Evolutionary conservation across 176 grass and related monocot species (phyloP).

Genomic region (Pontederia paniculata): DNA sequence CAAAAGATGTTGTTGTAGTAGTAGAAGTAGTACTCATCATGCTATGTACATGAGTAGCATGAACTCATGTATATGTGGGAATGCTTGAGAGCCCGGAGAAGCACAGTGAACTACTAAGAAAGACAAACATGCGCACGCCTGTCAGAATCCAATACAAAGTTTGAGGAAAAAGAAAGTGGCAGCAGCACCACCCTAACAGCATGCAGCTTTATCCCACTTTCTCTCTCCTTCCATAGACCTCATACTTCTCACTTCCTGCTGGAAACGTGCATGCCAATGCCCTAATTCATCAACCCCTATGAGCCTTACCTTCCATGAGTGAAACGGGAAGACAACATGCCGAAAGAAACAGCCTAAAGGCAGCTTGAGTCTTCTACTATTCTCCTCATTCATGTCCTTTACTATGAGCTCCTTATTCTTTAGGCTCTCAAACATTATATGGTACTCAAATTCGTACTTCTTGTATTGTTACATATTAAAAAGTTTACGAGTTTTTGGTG

Average conservation of each 20-base stretch:
- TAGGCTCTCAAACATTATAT: too few species aligned
- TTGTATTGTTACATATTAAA: too few species aligned
- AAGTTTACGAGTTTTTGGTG: too few species aligned
- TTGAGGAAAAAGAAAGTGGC: slow-evolving; percentile 3
- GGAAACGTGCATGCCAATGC: slow-evolving; percentile 2
- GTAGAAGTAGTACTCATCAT: too few species aligned
- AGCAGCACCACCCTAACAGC: slow-evolving; percentile 6
- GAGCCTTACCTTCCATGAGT: background rate
- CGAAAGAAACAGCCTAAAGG: background rate
- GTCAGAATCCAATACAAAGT: slow-evolving; percentile 29
- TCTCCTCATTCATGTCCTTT: too few species aligned
- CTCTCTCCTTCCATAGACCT: background rate
- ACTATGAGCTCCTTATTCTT: too few species aligned
- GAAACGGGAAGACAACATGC: background rate
- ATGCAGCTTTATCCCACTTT: slow-evolving; percentile 23
- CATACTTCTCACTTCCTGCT: background rate
- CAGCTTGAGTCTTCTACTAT: too few species aligned
- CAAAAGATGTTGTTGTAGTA: too few species aligned
- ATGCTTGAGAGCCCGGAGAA: slow-evolving; percentile 12
- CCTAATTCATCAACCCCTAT: background rate
- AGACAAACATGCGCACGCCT: slow-evolving; percentile 54
- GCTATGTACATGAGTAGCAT: too few species aligned
- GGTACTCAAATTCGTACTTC: too few species aligned
- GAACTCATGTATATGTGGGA: background rate
- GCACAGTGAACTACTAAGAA: slow-evolving; percentile 18